Percentiles rank a stretch among this genome's conserved stretches.
phyloP scores from a whole-genome alignment of 2,329 filamentous ascomycete species.

The Colletotrichum sojae region DNA sequence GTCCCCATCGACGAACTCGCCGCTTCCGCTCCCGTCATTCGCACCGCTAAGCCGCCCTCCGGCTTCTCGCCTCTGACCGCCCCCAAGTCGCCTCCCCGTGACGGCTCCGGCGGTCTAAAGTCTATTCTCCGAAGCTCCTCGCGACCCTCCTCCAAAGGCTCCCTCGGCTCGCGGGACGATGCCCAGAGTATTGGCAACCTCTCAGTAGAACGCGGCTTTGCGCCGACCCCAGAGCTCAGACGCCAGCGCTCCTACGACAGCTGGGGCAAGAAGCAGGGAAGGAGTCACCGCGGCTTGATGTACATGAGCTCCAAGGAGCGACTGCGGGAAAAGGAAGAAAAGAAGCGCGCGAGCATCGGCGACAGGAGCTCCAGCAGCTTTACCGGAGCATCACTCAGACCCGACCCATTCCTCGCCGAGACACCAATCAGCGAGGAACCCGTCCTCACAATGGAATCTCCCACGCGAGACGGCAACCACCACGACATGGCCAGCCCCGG shows the following conservation, averaged over 20 bases:
- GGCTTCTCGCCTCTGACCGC: constrained; percentile 81
- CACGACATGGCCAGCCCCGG: constrained; percentile 45
- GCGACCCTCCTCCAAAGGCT: constrained; percentile 72
- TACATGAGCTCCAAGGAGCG: constrained; percentile 82
- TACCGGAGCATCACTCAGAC: constrained; percentile 54
- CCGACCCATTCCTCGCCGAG: constrained; percentile 67
- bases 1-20: constrained; percentile 71
- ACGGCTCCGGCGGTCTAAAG: constrained; percentile 66
- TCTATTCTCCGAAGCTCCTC: constrained; percentile 72
- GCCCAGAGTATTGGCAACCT: constrained; percentile 74
- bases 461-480: constrained; percentile 43
- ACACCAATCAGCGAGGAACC: constrained; percentile 71
- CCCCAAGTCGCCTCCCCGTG: constrained; percentile 67
- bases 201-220: constrained; percentile 71
- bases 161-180: constrained; percentile 69
- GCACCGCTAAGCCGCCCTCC: constrained; percentile 85
- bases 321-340: constrained; percentile 75
- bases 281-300: constrained; percentile 72
- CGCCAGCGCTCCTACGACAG: constrained; percentile 71
- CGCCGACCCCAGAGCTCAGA: constrained; percentile 59
- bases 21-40: constrained; percentile 79
- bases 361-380: constrained; percentile 57
- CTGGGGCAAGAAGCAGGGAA: constrained; percentile 71
- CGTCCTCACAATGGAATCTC: constrained; percentile 45
- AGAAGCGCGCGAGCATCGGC: constrained; percentile 66